These are phyloP conservation scores for Tetraselmis chui DNA, from an alignment of 139 green algal species.

Conservation along the genomic window DNA sequence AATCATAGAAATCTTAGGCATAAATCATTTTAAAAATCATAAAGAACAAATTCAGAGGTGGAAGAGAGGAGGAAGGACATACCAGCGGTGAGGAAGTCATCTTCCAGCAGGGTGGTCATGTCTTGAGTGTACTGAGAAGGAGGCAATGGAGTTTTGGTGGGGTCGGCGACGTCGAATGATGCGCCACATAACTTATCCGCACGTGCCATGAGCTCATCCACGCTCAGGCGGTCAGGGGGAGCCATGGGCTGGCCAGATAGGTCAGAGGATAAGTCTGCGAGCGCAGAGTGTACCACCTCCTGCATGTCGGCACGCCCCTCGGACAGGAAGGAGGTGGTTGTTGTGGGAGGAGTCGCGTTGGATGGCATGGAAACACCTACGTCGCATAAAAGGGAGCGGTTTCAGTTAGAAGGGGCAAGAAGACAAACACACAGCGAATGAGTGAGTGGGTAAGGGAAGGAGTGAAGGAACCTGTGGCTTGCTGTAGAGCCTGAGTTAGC, in stretches of 20 bases:
- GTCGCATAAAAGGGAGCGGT: too few relatives aligned
- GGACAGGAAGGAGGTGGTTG: neutral
- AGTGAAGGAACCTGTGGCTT: neutral
- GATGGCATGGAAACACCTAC: too few relatives aligned
- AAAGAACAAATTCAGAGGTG: too few relatives aligned
- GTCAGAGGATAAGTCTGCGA: neutral
- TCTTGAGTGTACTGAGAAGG: too few relatives aligned
- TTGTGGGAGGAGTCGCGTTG: too few relatives aligned
- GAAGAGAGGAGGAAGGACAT: neutral
- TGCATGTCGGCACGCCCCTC: neutral
- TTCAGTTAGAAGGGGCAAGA: too few relatives aligned
- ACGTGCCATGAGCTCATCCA: neutral
- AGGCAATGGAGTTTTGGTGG: too few relatives aligned
- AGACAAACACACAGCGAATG: too few relatives aligned
- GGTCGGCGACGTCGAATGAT: too few relatives aligned
- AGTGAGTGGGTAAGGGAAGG: too few relatives aligned
- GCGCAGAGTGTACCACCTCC: neutral
- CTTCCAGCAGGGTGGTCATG: neutral
- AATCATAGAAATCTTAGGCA: too few relatives aligned
- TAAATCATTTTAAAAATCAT: too few relatives aligned
- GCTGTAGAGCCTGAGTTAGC: neutral
- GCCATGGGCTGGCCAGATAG: neutral
- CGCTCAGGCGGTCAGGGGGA: neutral
- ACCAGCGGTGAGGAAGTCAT: neutral
- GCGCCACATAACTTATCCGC: neutral